These are phyloP conservation scores for Malus hybrid DNA, from an alignment of 331 rosid species.

Conservation along the genomic window DNA sequence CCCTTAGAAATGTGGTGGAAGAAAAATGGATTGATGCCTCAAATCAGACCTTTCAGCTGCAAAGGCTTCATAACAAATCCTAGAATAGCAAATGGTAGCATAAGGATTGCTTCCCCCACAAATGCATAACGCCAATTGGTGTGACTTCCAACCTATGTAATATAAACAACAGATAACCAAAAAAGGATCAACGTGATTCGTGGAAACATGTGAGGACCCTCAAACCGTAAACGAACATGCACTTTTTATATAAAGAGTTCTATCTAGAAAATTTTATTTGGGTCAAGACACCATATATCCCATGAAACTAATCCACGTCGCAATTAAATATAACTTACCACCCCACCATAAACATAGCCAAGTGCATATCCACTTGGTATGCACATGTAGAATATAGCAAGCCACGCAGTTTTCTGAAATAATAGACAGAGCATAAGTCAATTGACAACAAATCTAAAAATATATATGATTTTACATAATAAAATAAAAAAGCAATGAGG, in stretches of 20 bases:
- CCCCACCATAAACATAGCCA: slow-evolving; percentile 83
- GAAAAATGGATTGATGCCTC: slow-evolving; percentile 2
- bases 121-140: slow-evolving; percentile 72
- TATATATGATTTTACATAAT: not conserved
- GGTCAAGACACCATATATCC: not conserved
- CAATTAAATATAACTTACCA: slow-evolving; percentile 44
- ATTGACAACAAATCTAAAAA: not conserved
- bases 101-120: slow-evolving; percentile 58
- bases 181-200: not conserved
- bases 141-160: slow-evolving; percentile 60
- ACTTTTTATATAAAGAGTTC: not conserved
- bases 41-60: slow-evolving; percentile 56
- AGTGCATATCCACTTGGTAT: slow-evolving; percentile 79
- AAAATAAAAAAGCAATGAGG: slow-evolving; percentile 8
- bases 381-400: slow-evolving; percentile 72
- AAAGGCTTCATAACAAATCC: slow-evolving; percentile 74
- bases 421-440: not conserved
- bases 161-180: not conserved
- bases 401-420: slow-evolving; percentile 74
- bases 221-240: not conserved
- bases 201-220: slow-evolving; percentile 6
- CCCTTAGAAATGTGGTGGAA: slow-evolving; percentile 2
- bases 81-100: slow-evolving; percentile 68
- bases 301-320: not conserved
- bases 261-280: no score